These are phyloP conservation scores for Delonix regia DNA, from an alignment of 306 rosid species.

Conservation along the genomic window DNA sequence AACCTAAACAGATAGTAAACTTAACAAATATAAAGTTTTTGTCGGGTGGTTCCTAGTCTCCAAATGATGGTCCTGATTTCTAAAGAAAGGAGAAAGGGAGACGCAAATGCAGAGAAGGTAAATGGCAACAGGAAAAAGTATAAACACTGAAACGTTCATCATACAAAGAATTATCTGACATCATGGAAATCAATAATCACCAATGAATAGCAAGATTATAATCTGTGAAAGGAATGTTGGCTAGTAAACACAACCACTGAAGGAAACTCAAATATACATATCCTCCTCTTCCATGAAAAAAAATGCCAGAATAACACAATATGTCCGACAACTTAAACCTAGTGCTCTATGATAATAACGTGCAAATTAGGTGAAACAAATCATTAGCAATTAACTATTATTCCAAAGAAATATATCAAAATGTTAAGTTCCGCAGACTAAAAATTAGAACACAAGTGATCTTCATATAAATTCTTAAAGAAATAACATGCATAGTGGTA, in stretches of 20 bases:
- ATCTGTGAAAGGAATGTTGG: neutral
- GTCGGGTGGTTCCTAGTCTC: neutral
- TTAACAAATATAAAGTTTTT: conserved; percentile 10
- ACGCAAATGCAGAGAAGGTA: neutral
- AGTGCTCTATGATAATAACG: neutral
- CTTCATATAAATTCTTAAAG: conserved; percentile 8
- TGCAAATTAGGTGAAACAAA: neutral
- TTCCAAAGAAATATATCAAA: neutral
- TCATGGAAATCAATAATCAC: conserved; percentile 20
- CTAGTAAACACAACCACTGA: neutral
- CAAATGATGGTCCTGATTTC: conserved; percentile 1
- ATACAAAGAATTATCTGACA: neutral
- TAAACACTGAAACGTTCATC: neutral
- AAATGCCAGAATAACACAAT: neutral
- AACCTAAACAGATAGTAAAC: neutral
- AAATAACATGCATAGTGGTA: conserved; percentile 19
- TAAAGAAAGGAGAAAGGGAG: conserved; percentile 1
- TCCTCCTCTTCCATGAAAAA: neutral
- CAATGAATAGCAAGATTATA: neutral
- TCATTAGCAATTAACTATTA: neutral
- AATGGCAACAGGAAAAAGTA: neutral
- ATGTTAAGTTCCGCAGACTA: neutral
- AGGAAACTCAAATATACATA: neutral
- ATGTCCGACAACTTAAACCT: neutral
- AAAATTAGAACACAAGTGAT: neutral